Percentiles rank a stretch among this genome's conserved stretches.
phyloP scores from a whole-genome alignment of 1,284 basidiomycete species.

The Dichomitus squalens region DNA sequence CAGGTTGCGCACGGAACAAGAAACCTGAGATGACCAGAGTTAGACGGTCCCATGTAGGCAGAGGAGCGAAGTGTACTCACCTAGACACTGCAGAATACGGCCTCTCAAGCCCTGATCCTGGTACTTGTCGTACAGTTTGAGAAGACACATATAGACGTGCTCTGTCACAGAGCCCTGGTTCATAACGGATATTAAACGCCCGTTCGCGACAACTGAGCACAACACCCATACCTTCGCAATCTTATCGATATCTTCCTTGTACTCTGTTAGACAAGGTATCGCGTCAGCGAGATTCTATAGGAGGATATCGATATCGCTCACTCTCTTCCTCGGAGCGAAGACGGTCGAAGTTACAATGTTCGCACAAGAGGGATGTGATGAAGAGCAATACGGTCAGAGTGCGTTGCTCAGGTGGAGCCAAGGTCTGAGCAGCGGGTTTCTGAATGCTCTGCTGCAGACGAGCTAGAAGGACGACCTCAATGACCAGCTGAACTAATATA shows the following conservation, averaged over 20 bases:
- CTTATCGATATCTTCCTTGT: constrained; percentile 58
- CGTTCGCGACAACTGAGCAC: not conserved
- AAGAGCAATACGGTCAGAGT: constrained; percentile 70
- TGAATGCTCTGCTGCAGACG: constrained; percentile 59
- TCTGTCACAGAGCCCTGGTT: constrained; percentile 73
- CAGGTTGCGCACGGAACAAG: constrained; percentile 90
- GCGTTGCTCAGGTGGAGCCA: constrained; percentile 40
- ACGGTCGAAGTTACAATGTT: constrained; percentile 87
- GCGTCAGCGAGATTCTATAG: not conserved
- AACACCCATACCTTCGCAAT: constrained; percentile 53
- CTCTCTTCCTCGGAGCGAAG: constrained; percentile 63
- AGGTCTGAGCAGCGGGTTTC: constrained; percentile 24
- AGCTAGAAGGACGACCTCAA: constrained; percentile 35
- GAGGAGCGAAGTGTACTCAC: constrained; percentile 40
- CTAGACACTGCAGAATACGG: constrained; percentile 81
- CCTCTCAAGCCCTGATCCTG: constrained; percentile 56
- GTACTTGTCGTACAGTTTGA: constrained; percentile 72
- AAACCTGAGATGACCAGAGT: constrained; percentile 55
- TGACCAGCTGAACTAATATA: not conserved
- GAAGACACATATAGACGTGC: constrained; percentile 75
- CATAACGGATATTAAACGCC: not conserved
- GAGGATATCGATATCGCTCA: constrained; percentile 30
- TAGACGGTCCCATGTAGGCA: not conserved
- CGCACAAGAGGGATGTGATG: constrained; percentile 83
- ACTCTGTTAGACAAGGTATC: constrained; percentile 37